Base-by-base conservation (phyloP, 495 filamentous ascomycete genomes). In the Hypomontagnella submonticulosa region DNA sequence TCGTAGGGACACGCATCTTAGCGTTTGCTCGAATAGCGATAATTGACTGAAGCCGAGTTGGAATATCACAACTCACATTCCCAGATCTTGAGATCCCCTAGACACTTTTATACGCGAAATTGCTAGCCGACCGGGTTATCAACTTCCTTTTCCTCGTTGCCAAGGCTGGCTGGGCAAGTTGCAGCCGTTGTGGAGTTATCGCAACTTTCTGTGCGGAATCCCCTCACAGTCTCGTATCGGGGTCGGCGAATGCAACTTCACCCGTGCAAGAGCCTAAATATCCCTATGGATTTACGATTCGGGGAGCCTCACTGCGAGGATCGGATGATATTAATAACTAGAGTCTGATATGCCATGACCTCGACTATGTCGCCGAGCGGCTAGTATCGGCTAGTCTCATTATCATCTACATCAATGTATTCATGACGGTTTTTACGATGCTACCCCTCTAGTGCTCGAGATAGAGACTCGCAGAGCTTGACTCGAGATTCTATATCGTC, bases 381-480 rank as follows among this genome's bases (percentile, higher is more conserved):
- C 78, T 69, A 5, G 76, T 79, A 65, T 89, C 84, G 4, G 34
- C 19, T 38, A 4, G 8, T 3, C 16, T 11, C 11, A 16, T 16
- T 12, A 15, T 15, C 15, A n/a, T 41, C n/a, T 6, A 16, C 5
- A 41, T 3, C 13, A 15, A 15, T 41, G n/a, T n/a, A 27, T 16
- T 16, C 11, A 6, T 3, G n/a, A 15, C 15, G 4, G 8, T 16
- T 41, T 4, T 1, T 12, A 12, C n/a, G 38, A 41, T 41, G 38
- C 6, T 41, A 41, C 3, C n/a, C n/a, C n/a, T 27, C 23, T 27
- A 27, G 23, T 6, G 23, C 2, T 6, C 23, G 23, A 27, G 3
- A n/a, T 27, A 27, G 23, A 6, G 23, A 6, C 23, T 27, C 23
- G 6, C 23, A 27, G 23, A 27, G 23, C 23, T 27, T 6, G 23